Base-by-base conservation (phyloP, 495 filamentous ascomycete genomes). In the Trichoderma parareesei region DNA sequence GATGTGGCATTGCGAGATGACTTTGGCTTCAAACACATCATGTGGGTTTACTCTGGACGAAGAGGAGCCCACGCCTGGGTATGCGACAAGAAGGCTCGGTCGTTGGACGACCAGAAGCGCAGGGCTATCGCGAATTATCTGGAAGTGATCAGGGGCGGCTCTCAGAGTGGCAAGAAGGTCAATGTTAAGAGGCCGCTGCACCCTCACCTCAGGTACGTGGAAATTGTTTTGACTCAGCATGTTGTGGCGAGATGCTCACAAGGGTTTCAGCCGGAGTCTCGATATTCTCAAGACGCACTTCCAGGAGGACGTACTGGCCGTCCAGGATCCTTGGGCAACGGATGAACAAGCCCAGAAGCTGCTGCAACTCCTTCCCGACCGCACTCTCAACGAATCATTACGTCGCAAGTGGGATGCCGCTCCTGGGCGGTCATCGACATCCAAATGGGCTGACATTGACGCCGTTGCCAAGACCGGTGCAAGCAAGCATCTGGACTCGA, bases 21-120 rank as follows among this genome's bases (percentile, higher is more conserved):
- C 75, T 95, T 98, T 72, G 94, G 92, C 33, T 98, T 97, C 73
- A 84, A 90, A 70, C 93, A 98, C 73, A 92, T 98, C 67, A 81
- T 98, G 69, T 98, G 94, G 94, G 93, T 98, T 1, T 98, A 97
- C 75, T 98, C 94, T 0, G 94, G 94, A 42, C 89, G 94, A 72
- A 85, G 94, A 85, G 94, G 94, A 74, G 92, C 88, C 16, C 94
- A 98, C 86, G 94, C 93, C 8, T 98, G 94, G 94, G 90, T 98
- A n/a, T 97, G 93, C 72, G 94, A 98, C 75, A 89, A 88, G 65
- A 85, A 86, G 60, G 94, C 92, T 4, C 83, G 94, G 65, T 79
- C 80, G 44, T 81, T 98, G 76, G 88, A 96, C 69, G 94, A 98
- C 71, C 79, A 86, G 62, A 90, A 90, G 69, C 82, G 94, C 40